Evolutionary conservation across 2,329 filamentous ascomycete genomes (phyloP).

Genomic region (Ascochyta rabiei): DNA sequence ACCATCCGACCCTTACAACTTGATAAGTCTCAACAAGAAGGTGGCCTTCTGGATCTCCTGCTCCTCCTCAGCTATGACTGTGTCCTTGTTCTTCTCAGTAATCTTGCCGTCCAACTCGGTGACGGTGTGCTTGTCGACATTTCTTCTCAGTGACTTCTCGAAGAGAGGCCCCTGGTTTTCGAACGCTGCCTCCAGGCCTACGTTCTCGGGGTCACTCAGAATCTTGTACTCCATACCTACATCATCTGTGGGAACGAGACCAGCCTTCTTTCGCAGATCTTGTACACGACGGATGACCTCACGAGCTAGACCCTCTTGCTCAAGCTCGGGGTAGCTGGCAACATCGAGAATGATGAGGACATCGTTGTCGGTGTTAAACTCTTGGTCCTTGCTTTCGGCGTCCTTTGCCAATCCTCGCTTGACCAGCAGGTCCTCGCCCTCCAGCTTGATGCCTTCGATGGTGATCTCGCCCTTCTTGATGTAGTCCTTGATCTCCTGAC

Average conservation of each 20-base stretch:
- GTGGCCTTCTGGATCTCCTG: constrained; percentile 85
- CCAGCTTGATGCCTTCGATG: constrained; percentile 85
- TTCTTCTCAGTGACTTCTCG: constrained; percentile 77
- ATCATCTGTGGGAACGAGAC: constrained; percentile 88
- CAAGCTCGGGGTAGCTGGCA: constrained; percentile 81
- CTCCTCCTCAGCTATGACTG: constrained; percentile 78
- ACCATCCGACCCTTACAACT: constrained; percentile 58
- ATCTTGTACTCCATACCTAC: constrained; percentile 93
- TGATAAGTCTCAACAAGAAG: constrained; percentile 76
- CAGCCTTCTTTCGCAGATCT: constrained; percentile 90
- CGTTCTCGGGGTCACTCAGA: constrained; percentile 75
- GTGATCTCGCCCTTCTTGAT: constrained; percentile 73
- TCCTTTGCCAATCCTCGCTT: constrained; percentile 78
- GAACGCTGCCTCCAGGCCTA: constrained; percentile 75
- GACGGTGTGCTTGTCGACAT: constrained; percentile 71
- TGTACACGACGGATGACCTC: constrained; percentile 95
- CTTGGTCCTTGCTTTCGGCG: constrained; percentile 72
- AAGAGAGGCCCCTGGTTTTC: constrained; percentile 70
- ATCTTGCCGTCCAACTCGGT: constrained; percentile 66
- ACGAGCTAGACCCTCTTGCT: constrained; percentile 84
- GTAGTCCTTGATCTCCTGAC: constrained; percentile 81
- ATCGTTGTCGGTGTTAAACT: constrained; percentile 87
- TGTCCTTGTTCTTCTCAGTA: constrained; percentile 57
- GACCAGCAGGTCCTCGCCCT: constrained; percentile 82
- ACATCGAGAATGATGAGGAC: constrained; percentile 90